Evolutionary conservation across 2,329 filamentous ascomycete species (phyloP).

Genomic region (Microdochium bolleyi): DNA sequence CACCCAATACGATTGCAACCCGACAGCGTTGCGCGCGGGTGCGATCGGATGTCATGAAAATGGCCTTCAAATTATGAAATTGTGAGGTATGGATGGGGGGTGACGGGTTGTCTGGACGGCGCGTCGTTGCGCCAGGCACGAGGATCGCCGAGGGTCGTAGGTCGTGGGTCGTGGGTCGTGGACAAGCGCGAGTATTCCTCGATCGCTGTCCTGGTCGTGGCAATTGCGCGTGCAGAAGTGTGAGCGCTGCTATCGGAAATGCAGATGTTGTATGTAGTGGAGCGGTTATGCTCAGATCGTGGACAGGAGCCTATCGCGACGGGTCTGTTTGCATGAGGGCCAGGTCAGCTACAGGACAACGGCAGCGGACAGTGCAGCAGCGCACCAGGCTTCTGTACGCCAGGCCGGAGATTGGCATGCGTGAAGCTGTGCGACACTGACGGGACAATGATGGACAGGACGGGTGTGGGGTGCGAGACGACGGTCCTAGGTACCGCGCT

Average conservation of each 20-base stretch:
- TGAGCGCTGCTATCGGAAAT: not conserved
- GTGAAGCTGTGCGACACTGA: not conserved
- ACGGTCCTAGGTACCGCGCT: not conserved
- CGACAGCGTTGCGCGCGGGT: constrained; percentile 19
- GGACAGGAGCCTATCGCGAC: not conserved
- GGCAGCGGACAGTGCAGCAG: not conserved
- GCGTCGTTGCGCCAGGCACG: not conserved
- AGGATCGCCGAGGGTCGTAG: not conserved
- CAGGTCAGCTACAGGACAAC: not conserved
- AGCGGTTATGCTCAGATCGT: not conserved
- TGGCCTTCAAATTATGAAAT: not conserved
- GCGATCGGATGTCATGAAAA: constrained; percentile 18
- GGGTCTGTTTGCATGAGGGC: not conserved
- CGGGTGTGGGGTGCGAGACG: not conserved
- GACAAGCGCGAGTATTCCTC: no score
- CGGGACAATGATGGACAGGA: not conserved
- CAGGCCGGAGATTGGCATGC: not conserved
- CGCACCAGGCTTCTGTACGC: not conserved
- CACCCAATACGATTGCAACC: constrained; percentile 21
- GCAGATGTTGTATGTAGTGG: not conserved
- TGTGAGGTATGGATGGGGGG: not conserved
- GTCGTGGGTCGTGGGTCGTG: no score
- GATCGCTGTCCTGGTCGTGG: no score
- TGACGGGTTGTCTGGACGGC: not conserved
- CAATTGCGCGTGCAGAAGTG: not conserved